Conservation (phyloP, 2,329 filamentous ascomycete genomes). For the Ceratocystis smalleyi region DNA sequence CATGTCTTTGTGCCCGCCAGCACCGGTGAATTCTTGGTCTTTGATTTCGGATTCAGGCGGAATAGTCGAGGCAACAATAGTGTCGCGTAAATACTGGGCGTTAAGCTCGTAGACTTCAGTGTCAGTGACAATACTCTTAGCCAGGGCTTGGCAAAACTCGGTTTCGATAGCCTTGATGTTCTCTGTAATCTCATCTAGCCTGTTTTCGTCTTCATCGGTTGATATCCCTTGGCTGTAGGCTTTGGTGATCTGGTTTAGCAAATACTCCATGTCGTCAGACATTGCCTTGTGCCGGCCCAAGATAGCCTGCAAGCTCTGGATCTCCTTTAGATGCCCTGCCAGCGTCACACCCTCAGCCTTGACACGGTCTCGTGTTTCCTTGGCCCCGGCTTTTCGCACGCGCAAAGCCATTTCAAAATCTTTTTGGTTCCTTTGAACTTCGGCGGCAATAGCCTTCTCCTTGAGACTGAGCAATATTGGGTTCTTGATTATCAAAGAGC, state of each 20-base stretch:
- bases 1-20: not conserved
- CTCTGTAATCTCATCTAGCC: conserved; percentile 33
- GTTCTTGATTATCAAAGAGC: conserved; percentile 22
- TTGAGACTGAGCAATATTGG: conserved; percentile 25
- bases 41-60: not conserved
- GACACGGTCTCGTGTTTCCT: conserved; percentile 31
- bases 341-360: conserved; percentile 36
- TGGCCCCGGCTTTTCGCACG: conserved; percentile 27
- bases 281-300: conserved; percentile 30
- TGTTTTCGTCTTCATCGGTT: conserved; percentile 36
- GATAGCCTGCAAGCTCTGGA: conserved; percentile 29
- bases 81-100: conserved; percentile 1
- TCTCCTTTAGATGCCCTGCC: conserved; percentile 30
- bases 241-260: conserved; percentile 33
- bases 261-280: conserved; percentile 29
- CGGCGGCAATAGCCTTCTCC: conserved; percentile 27
- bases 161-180: conserved; percentile 22
- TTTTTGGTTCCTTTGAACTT: conserved; percentile 33
- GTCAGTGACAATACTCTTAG: conserved; percentile 8
- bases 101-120: conserved; percentile 7
- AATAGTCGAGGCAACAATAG: conserved; percentile 8
- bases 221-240: conserved; percentile 37
- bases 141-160: conserved; percentile 8
- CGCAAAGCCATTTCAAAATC: conserved; percentile 34
- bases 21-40: not conserved